These are phyloP conservation scores for Schizopora paradoxa DNA, from an alignment of 1,284 basidiomycete genomes.

Conservation along the genomic window DNA sequence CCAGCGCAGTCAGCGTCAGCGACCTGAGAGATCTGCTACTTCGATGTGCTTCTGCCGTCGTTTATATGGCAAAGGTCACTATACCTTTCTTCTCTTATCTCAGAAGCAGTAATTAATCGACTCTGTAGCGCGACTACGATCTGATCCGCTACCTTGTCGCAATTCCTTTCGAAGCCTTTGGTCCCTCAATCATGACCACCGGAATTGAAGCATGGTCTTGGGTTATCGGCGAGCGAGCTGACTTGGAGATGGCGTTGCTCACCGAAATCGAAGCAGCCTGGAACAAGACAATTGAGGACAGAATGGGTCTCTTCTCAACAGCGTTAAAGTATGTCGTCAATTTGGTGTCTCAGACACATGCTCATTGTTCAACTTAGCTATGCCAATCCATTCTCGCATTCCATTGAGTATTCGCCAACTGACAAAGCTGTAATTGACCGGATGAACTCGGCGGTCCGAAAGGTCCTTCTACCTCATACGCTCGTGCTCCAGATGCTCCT, in stretches of 20 bases:
- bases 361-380: constrained; percentile 44
- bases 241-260: constrained; percentile 73
- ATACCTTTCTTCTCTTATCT: constrained; percentile 2
- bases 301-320: constrained; percentile 80
- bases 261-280: constrained; percentile 85
- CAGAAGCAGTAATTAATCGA: constrained; percentile 1
- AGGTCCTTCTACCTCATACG: constrained; percentile 78
- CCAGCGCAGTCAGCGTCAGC: constrained; percentile 64
- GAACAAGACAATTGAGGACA: constrained; percentile 73
- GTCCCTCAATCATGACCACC: constrained; percentile 78
- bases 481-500: constrained; percentile 87
- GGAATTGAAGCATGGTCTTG: constrained; percentile 97
- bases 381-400: constrained; percentile 81
- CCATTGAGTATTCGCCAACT: constrained; percentile 87
- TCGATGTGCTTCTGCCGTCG: constrained; percentile 78
- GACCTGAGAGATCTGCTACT: constrained; percentile 86
- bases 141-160: constrained; percentile 85
- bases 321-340: constrained; percentile 61
- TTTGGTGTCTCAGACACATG: constrained; percentile 8
- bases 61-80: constrained; percentile 63
- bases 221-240: constrained; percentile 86
- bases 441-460: constrained; percentile 63
- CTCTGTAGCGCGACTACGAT: constrained; percentile 71
- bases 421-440: constrained; percentile 83
- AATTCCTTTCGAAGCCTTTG: constrained; percentile 87